Evolutionary conservation across 345 rosid genomes (phyloP).

Genomic region (Sisymbrium irio): DNA sequence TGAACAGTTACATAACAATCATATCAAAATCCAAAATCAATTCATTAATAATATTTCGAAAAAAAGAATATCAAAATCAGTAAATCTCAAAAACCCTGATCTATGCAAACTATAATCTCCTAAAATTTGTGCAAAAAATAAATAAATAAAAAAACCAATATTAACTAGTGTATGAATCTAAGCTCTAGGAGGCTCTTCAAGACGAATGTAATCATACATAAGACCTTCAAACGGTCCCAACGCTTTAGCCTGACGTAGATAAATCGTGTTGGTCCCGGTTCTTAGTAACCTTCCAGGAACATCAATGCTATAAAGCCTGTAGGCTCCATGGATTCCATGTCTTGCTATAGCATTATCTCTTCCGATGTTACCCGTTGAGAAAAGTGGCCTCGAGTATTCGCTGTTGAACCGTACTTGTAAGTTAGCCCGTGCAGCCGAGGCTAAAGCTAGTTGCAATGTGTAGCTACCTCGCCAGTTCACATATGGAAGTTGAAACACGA

Average conservation of each 20-base stretch:
- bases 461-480: conserved; percentile 41
- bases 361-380: conserved; percentile 31
- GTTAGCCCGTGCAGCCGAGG: conserved; percentile 58
- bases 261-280: conserved; percentile 51
- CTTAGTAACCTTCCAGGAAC: conserved; percentile 46
- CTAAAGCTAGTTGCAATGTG: conserved; percentile 71
- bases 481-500: conserved; percentile 46
- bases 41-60: background rate
- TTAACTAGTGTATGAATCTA: background rate
- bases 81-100: background rate
- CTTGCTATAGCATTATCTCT: conserved; percentile 39
- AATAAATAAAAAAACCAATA: too few species aligned
- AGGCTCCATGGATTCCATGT: conserved; percentile 44
- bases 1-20: background rate
- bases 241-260: conserved; percentile 58
- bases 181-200: conserved; percentile 54
- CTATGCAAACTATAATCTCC: conserved; percentile 20
- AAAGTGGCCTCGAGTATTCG: conserved; percentile 10
- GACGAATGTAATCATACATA: conserved; percentile 83
- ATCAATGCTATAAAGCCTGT: conserved; percentile 52
- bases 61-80: background rate
- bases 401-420: conserved; percentile 63
- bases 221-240: conserved; percentile 48
- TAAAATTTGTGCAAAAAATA: background rate
- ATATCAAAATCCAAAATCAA: background rate